A percentile compares a stretch with the other conserved stretches of the same genome.
phyloP scores from a whole-genome alignment of 192 early-diverging fungal species.

The Rhizophagus sp. region DNA sequence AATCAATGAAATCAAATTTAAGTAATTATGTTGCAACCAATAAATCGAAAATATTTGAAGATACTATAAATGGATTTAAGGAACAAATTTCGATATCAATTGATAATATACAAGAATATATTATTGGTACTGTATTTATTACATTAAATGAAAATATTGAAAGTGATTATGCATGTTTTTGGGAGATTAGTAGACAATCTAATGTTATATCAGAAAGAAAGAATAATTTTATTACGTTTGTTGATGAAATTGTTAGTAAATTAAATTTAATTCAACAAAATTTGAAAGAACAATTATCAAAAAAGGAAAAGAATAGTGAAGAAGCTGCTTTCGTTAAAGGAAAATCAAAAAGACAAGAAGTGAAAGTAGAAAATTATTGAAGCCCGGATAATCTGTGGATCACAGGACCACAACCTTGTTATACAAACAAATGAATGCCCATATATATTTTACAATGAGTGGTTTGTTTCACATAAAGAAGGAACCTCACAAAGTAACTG shows the following conservation, averaged over 20 bases:
- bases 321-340: neutral
- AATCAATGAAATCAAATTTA: neutral
- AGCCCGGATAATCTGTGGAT: too few species aligned
- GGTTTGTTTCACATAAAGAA: too few species aligned
- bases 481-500: too few species aligned
- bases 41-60: neutral
- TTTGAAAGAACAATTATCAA: neutral
- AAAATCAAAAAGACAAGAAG: neutral
- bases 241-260: neutral
- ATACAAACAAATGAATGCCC: too few species aligned
- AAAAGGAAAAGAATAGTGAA: neutral
- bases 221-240: neutral
- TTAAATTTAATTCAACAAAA: neutral
- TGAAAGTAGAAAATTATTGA: neutral
- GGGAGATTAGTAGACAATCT: neutral
- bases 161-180: neutral
- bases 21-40: neutral
- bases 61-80: neutral
- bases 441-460: too few species aligned
- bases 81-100: neutral
- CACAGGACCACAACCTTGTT: too few species aligned
- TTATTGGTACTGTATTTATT: neutral
- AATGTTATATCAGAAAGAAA: neutral
- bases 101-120: neutral
- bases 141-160: neutral